Evolutionary conservation across 345 rosid species (phyloP).

Genomic region (Corchorus capsularis): DNA sequence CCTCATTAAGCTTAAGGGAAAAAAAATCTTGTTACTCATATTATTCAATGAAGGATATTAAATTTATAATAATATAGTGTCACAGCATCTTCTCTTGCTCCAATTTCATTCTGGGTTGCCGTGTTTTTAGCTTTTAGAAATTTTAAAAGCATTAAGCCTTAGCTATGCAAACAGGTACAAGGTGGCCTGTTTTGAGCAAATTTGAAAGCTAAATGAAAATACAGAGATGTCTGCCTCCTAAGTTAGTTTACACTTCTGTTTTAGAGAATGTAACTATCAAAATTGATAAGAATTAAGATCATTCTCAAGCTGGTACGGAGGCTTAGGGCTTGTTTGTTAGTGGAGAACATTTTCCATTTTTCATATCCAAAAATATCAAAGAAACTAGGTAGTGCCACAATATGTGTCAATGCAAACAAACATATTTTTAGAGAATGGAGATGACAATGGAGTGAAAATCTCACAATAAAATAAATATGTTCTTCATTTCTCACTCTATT

Average conservation of each 20-base stretch:
- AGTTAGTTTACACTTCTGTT: neutral
- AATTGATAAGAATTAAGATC: neutral
- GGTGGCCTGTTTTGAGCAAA: neutral
- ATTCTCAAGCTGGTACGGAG: neutral
- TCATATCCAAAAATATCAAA: too few species aligned
- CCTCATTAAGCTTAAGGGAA: neutral
- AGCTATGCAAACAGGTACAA: neutral
- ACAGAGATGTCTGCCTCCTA: too few species aligned
- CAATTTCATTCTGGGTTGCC: neutral
- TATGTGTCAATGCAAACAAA: too few species aligned
- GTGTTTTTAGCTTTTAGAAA: neutral
- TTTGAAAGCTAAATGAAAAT: neutral
- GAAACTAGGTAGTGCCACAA: too few species aligned
- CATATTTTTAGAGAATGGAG: too few species aligned
- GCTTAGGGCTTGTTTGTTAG: too few species aligned
- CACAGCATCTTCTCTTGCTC: neutral
- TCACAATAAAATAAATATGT: too few species aligned
- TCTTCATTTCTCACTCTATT: too few species aligned
- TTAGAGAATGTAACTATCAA: neutral
- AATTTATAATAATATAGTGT: neutral
- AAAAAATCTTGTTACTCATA: neutral
- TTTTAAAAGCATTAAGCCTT: neutral
- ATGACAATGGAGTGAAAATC: too few species aligned
- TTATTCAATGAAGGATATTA: neutral
- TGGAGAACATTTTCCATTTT: too few species aligned